Evolutionary conservation across 2,329 filamentous ascomycete species (phyloP), one percentile per base, ranked within the genome.

Genomic region (Thyridium curvatum): DNA sequence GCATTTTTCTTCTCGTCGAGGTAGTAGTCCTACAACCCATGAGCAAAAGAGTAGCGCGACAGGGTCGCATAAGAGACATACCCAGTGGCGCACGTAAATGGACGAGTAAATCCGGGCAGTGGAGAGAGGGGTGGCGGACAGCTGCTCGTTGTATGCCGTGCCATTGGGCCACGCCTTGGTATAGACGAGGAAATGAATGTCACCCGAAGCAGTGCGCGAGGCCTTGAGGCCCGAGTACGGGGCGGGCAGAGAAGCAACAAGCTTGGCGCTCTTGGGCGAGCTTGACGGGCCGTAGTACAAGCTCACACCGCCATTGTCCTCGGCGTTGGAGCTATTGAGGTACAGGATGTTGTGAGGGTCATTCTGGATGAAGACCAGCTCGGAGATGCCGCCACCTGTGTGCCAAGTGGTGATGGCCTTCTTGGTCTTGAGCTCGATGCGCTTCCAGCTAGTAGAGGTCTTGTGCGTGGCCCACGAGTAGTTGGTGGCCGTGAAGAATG

Each of bases 381-480:
- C 77, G 13, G 40, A 78, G 15, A 39, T 69, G 39, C 69, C 68
- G 41, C 67, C 62, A 41, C 72, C 67, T 18, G 70, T 63, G 7
- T 72, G 72, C 37, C 82, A 66, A 8, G 69, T 52, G 4, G 61
- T 68, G 36, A 71, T 71, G 32, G 21, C 21, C 21, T 76, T 65
- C 9, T 77, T 73, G 4, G 62, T 72, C 36, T 65, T 59, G 18
- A 78, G 59, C 45, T 82, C 70, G 38, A 84, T 58, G 29, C 79
- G 46, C 63, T 71, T 68, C 78, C 77, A 61, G 53, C 66, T 48
- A 7, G 44, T 40, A 4, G 62, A 61, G 29, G 68, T 66, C 26
- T 62, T 55, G 45, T 79, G 72, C 0, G 68, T 66, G 28, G 72
- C 64, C 52, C 82, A 83, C 30, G 69, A 76, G 55, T 84, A 84